Conservation (phyloP, 108 stramenopile species). For the Phaeodactylum tricornutum region DNA sequence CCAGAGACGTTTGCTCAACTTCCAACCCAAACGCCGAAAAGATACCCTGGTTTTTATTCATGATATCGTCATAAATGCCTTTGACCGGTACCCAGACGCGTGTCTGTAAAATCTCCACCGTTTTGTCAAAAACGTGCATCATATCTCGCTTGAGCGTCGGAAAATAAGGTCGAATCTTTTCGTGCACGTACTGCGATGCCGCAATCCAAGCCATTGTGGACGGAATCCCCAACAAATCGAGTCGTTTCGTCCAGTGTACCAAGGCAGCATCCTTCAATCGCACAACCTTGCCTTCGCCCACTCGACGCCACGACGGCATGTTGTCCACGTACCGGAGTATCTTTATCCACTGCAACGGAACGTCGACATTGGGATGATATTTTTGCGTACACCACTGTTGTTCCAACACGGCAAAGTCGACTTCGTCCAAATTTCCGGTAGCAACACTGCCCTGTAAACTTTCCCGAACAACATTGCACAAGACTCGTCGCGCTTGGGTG, state of each 20-base stretch:
- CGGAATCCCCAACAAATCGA: conserved; percentile 60
- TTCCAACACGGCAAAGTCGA: neutral
- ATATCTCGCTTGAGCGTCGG: conserved; percentile 27
- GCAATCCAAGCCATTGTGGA: conserved; percentile 37
- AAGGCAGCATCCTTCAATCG: conserved; percentile 19
- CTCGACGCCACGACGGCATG: conserved; percentile 17
- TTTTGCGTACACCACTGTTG: neutral
- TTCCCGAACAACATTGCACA: conserved; percentile 19
- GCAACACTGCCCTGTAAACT: conserved; percentile 2
- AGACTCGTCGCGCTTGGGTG: too few relatives aligned
- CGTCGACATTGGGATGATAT: conserved; percentile 1
- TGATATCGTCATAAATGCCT: conserved; percentile 48
- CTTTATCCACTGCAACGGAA: conserved; percentile 15
- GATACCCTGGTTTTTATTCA: conserved; percentile 30
- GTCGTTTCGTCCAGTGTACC: conserved; percentile 20
- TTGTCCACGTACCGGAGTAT: conserved; percentile 19
- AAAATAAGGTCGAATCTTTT: conserved; percentile 33
- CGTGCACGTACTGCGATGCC: conserved; percentile 37
- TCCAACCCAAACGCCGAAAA: conserved; percentile 47
- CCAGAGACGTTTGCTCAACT: conserved; percentile 57
- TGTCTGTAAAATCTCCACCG: conserved; percentile 35
- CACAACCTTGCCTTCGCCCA: conserved; percentile 28
- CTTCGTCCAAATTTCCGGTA: neutral
- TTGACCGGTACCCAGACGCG: conserved; percentile 61
- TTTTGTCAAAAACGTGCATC: conserved; percentile 10